Evolutionary conservation across 2,329 filamentous ascomycete species (phyloP).

Genomic region (Xenoacremonium recifei): DNA sequence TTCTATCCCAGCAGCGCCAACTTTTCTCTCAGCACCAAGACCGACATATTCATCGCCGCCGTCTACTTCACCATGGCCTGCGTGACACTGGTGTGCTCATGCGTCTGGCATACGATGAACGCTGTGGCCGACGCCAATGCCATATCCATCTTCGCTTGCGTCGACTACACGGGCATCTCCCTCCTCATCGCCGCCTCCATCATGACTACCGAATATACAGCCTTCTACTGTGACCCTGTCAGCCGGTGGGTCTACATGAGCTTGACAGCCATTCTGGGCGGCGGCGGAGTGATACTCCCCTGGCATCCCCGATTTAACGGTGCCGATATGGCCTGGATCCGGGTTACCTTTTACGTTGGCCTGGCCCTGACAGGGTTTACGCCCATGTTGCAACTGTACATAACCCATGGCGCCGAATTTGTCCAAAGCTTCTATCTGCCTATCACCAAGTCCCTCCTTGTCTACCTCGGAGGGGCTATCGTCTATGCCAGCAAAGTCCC

Average conservation of each 20-base stretch:
- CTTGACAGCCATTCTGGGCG: conserved; percentile 75
- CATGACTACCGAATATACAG: conserved; percentile 97
- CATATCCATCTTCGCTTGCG: conserved; percentile 93
- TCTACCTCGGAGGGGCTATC: conserved; percentile 81
- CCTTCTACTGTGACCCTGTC: conserved; percentile 94
- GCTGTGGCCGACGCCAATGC: conserved; percentile 86
- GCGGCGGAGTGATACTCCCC: conserved; percentile 85
- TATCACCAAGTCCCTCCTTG: conserved; percentile 78
- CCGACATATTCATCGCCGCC: conserved; percentile 86
- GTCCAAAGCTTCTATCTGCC: conserved; percentile 88
- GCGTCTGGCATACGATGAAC: conserved; percentile 99
- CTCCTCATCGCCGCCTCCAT: conserved; percentile 93
- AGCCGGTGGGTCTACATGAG: conserved; percentile 85
- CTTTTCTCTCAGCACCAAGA: conserved; percentile 81
- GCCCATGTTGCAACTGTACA: conserved; percentile 79
- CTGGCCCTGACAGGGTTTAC: conserved; percentile 86
- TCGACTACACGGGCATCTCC: conserved; percentile 97
- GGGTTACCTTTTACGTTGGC: conserved; percentile 87
- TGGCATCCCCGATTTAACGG: conserved; percentile 97
- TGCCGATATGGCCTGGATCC: conserved; percentile 85
- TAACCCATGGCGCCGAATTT: conserved; percentile 74
- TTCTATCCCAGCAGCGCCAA: conserved; percentile 89
- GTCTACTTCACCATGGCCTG: conserved; percentile 95
- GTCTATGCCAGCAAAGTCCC: conserved; percentile 92
- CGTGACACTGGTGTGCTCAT: conserved; percentile 92